Evolutionary conservation across 768 basidiomycete species (phyloP), one percentile per base, ranked within the genome.

Genomic region (Leccinellum rugosiceps): DNA sequence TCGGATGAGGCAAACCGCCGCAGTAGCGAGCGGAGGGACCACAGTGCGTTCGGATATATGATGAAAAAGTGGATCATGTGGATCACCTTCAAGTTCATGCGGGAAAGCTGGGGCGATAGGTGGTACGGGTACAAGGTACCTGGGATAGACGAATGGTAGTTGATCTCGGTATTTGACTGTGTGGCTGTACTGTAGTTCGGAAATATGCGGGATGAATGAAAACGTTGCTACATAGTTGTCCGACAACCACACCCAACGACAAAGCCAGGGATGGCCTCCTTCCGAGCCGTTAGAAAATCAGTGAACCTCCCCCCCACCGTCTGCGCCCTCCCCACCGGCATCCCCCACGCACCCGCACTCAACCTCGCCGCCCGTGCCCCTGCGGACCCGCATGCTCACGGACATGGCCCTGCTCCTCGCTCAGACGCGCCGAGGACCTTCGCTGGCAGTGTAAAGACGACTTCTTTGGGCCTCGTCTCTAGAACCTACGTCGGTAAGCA

Each of bases 231-330:
- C 9, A 52, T 21, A 54, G 34, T 9, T 26, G 30, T 41, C 35
- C 31, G 11, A 44, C 44, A 54, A 55, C 32, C 45, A 31, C 50
- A 55, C 35, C 41, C 41, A 57, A 23, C 43, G 45, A 45, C 34
- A 35, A 15, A 35, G 34, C 17, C 8, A 38, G n/a, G 38, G 45
- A 89, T 89, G 85, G 84, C 86, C 71, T 76, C 85, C 65, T 77
- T 87, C 72, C 81, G 86, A 70, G 85, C 81, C 77, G 78, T 84
- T 66, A 90, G 87, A 87, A 92, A 86, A 77, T 87, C 88, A 61
- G 77, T 92, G 67, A 91, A 84, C 74, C 77, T 96, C 61, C 74
- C 88, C 32, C 91, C 94, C 57, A 92, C 92, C 32, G 84, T 91
- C 62, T 84, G 90, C 68, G 78, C 84, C 6, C 83, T 91, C 57